Evolutionary conservation across 1,284 basidiomycete genomes (phyloP), one percentile per base, ranked within the genome.

Genomic region (Serendipita sp.): DNA sequence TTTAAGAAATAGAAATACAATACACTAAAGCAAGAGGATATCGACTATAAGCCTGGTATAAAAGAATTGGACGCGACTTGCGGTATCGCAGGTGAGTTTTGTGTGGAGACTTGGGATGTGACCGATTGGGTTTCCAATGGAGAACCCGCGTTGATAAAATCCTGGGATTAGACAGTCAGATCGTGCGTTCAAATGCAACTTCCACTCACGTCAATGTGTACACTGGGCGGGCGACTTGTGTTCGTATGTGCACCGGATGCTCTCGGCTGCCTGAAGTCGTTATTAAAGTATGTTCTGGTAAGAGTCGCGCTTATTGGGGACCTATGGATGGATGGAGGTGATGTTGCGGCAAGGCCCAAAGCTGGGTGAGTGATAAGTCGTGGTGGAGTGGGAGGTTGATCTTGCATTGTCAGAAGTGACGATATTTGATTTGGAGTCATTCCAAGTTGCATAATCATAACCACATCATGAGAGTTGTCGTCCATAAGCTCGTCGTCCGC

Each of bases 211-310:
- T 82, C 80, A 63, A 82, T 88, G 74, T 90, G 87, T 75, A 82
- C 84, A 72, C 87, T 89, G 32, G 87, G 87, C 63, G 90, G 75
- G 69, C 87, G 78, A 72, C 87, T 89, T 64, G 87, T 89, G 70
- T 90, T 90, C 71, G 86, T 79, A 67, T 85, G 80, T 65, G 83
- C 80, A 38, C 84, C 78, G 34, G 77, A 74, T 71, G 84, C 82
- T 61, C 87, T 76, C 67, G 88, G 74, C 69, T 86, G 80, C 63
- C 87, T 77, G 67, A 90, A 90, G 71, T 89, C 87, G 67, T 90
- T 88, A 70, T 80, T 85, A 26, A 71, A 71, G 68, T 90, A 91
- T 64, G 79, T 88, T 74, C 89, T 91, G 15, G 88, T 88, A 35
- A 90, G 76, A n/a, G 85, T 85, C 0, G 84, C 85, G 29, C 83